phyloP scores from a whole-genome alignment of 225 moss, liverwort and hornwort genomes.

The Asterella californica region DNA sequence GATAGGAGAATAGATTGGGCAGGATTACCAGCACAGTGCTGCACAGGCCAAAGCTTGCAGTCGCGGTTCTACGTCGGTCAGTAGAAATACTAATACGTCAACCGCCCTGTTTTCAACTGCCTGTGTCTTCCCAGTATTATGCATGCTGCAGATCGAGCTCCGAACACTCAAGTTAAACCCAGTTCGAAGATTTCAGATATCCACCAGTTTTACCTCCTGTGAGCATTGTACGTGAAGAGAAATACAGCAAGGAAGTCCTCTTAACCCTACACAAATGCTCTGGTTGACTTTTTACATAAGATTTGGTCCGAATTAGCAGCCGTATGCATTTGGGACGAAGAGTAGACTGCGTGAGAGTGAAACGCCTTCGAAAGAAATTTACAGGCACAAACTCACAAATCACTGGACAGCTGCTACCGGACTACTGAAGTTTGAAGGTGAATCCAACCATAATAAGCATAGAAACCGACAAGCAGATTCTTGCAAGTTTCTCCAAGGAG shows the following conservation, averaged over 20 bases:
- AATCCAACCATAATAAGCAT: slow-evolving; percentile 39
- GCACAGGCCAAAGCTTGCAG: slow-evolving; percentile 52
- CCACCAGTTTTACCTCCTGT: too few relatives aligned
- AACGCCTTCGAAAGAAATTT: too few relatives aligned
- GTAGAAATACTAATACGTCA: slow-evolving; percentile 25
- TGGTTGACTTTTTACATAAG: background rate
- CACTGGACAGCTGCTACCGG: background rate
- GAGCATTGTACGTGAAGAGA: too few relatives aligned
- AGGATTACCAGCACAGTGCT: slow-evolving; percentile 37
- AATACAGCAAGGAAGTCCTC: background rate
- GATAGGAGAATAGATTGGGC: background rate
- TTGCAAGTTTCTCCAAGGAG: slow-evolving; percentile 53
- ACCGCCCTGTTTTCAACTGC: slow-evolving; percentile 37
- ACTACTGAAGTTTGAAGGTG: background rate
- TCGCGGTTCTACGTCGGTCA: slow-evolving; percentile 42
- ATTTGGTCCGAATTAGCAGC: too few relatives aligned
- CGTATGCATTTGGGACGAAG: too few relatives aligned
- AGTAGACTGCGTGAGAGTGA: too few relatives aligned
- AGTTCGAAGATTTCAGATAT: background rate
- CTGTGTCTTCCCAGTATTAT: slow-evolving; percentile 33
- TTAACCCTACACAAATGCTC: background rate
- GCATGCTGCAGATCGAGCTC: slow-evolving; percentile 29
- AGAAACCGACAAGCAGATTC: slow-evolving; percentile 71
- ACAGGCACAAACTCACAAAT: background rate
- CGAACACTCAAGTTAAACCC: background rate